These are phyloP conservation scores for Lactarius evosmus DNA, from an alignment of 768 basidiomycete species.

Conservation along the genomic window DNA sequence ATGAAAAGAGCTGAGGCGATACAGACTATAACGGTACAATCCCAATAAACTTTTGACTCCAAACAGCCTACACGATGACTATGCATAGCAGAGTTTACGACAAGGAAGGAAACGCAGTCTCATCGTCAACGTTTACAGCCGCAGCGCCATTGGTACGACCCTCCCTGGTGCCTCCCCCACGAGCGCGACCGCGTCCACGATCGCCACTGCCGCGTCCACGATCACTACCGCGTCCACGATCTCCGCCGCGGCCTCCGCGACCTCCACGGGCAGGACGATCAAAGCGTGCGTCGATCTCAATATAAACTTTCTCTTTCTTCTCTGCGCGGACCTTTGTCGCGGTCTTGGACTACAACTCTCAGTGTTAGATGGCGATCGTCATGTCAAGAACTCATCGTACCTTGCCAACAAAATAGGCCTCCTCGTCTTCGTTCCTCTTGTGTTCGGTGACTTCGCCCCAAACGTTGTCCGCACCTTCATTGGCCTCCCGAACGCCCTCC, in stretches of 20 bases:
- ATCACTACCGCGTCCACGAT: constrained; percentile 47
- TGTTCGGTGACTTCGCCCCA: constrained; percentile 72
- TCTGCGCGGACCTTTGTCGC: constrained; percentile 65
- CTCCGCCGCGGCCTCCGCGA: constrained; percentile 48
- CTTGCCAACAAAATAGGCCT: constrained; percentile 87
- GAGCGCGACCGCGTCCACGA: constrained; percentile 41
- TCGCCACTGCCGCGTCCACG: constrained; percentile 44
- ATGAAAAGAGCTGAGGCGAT: constrained; percentile 24
- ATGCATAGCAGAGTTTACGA: constrained; percentile 37
- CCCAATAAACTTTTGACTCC: constrained; percentile 25
- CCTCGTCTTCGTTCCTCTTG: constrained; percentile 61
- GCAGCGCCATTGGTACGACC: constrained; percentile 39
- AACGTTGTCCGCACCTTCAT: constrained; percentile 69
- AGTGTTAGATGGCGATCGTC: neutral
- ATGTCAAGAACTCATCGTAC: constrained; percentile 40
- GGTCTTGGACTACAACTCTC: constrained; percentile 51
- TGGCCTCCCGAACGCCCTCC: constrained; percentile 64
- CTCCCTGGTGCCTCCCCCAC: constrained; percentile 45
- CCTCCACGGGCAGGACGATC: constrained; percentile 74
- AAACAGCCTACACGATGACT: constrained; percentile 22
- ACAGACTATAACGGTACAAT: constrained; percentile 27
- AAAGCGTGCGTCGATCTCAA: constrained; percentile 90
- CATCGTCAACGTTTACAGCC: constrained; percentile 72
- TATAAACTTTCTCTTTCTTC: constrained; percentile 87
- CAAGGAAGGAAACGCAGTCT: constrained; percentile 87